Evolutionary conservation across 116 monocot genomes (phyloP).

Genomic region (Phalaenopsis hybrid): DNA sequence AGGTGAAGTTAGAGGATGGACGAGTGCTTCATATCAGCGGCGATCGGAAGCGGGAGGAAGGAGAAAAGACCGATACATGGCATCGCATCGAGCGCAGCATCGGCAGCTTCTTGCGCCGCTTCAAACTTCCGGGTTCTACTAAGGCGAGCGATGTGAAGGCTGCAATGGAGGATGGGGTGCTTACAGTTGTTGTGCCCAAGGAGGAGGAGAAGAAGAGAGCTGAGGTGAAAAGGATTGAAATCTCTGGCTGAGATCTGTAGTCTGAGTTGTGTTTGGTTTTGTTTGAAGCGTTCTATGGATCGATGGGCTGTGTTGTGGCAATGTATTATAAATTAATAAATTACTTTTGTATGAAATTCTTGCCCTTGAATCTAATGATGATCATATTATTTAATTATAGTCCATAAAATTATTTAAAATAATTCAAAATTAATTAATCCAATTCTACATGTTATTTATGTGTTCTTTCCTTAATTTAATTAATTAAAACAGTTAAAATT

Average conservation of each 20-base stretch:
- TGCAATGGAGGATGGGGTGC: background rate
- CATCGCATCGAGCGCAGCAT: conserved; percentile 2
- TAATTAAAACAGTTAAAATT: too few relatives aligned
- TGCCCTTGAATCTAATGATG: too few relatives aligned
- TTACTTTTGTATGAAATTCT: too few relatives aligned
- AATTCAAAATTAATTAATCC: too few relatives aligned
- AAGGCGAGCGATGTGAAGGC: background rate
- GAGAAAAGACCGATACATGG: background rate
- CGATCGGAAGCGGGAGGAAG: background rate
- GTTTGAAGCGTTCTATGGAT: too few relatives aligned
- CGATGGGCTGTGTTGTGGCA: too few relatives aligned
- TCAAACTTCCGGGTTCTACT: background rate
- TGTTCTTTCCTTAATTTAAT: too few relatives aligned
- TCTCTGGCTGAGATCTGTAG: background rate
- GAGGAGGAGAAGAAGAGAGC: background rate
- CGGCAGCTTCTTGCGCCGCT: background rate
- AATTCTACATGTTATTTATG: too few relatives aligned
- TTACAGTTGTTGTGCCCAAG: background rate
- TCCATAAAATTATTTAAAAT: too few relatives aligned
- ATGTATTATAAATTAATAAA: too few relatives aligned
- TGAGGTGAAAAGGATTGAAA: background rate
- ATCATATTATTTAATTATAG: too few relatives aligned
- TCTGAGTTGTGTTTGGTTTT: too few relatives aligned
- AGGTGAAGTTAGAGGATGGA: background rate
- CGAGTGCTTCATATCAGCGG: background rate